A percentile compares a stretch with the other conserved stretches of the same genome.
These are phyloP conservation scores for Penicillium lagena DNA, from an alignment of 495 filamentous ascomycete species.

Conservation along the genomic window DNA sequence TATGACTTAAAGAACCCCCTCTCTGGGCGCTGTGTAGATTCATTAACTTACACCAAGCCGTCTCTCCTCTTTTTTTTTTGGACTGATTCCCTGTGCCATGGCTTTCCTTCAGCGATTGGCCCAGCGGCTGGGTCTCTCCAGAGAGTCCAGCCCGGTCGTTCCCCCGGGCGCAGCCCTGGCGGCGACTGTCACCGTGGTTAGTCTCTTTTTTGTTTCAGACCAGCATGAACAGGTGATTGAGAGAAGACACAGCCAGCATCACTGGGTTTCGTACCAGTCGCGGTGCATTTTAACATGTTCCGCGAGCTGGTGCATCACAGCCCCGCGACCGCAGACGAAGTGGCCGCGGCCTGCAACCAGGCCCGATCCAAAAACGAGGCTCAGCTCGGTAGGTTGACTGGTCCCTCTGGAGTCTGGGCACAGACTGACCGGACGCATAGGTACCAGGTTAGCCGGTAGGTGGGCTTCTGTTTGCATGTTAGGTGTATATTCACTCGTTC, in stretches of 20 bases:
- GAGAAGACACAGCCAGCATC: constrained; percentile 18
- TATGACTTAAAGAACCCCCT: not conserved
- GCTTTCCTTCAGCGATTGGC: constrained; percentile 14
- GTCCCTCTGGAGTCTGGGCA: too few species aligned
- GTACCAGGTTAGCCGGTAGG: constrained; percentile 16
- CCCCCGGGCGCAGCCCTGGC: constrained; percentile 21
- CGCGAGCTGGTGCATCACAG: constrained; percentile 14
- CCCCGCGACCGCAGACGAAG: constrained; percentile 17
- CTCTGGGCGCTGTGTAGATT: not conserved
- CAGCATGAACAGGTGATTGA: not conserved
- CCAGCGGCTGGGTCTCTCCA: constrained; percentile 8
- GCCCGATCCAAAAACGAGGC: constrained; percentile 5
- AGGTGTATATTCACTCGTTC: not conserved
- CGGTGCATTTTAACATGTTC: constrained; percentile 30
- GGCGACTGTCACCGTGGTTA: constrained; percentile 21
- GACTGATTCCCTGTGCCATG: constrained; percentile 3
- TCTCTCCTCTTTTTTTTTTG: too few species aligned
- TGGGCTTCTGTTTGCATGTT: too few species aligned
- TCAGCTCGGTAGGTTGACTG: constrained; percentile 11
- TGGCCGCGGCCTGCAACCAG: constrained; percentile 16
- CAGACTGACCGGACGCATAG: not conserved
- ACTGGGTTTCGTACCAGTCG: constrained; percentile 31
- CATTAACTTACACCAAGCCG: not conserved
- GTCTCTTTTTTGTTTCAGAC: not conserved
- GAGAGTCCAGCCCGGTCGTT: not conserved